Conservation (phyloP, 371 early-diverging fungal genomes). For the Syncephalastrum sp. region DNA sequence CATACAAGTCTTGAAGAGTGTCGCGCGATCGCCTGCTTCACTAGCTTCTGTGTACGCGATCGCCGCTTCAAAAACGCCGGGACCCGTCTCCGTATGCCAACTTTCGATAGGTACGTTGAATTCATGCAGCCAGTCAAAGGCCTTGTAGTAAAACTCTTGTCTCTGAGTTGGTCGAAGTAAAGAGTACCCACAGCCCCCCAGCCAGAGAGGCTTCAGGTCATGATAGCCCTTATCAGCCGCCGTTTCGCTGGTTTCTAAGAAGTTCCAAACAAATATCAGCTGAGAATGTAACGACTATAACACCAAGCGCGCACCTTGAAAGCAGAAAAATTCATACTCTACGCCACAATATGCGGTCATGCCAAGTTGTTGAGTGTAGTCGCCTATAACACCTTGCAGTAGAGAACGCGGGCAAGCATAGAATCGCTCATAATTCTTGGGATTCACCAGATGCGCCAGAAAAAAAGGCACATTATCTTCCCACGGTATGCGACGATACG, state of each 20-base stretch:
- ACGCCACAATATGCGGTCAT: conserved; percentile 67
- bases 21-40: conserved; percentile 74
- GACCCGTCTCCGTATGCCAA: conserved; percentile 85
- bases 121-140: conserved; percentile 64
- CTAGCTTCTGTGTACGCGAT: conserved; percentile 63
- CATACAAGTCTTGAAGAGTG: conserved; percentile 75
- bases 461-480: conserved; percentile 77
- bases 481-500: conserved; percentile 75
- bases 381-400: conserved; percentile 52
- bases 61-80: conserved; percentile 87
- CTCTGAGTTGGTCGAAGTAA: conserved; percentile 70
- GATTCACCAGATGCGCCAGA: conserved; percentile 67
- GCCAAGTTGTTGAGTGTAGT: conserved; percentile 42
- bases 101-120: conserved; percentile 75
- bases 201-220: conserved; percentile 57
- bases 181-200: conserved; percentile 86
- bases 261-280: background rate
- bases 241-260: conserved; percentile 65
- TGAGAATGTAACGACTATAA: background rate
- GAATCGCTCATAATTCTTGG: conserved; percentile 51
- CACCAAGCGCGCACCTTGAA: conserved; percentile 57
- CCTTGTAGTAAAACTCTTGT: conserved; percentile 70
- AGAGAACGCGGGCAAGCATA: conserved; percentile 69
- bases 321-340: conserved; percentile 86
- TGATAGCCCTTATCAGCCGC: conserved; percentile 58